Percentiles rank a stretch among this genome's conserved stretches.
Evolutionary conservation across 2,329 filamentous ascomycete species (phyloP).

Genomic region (Penicillium sp.): DNA sequence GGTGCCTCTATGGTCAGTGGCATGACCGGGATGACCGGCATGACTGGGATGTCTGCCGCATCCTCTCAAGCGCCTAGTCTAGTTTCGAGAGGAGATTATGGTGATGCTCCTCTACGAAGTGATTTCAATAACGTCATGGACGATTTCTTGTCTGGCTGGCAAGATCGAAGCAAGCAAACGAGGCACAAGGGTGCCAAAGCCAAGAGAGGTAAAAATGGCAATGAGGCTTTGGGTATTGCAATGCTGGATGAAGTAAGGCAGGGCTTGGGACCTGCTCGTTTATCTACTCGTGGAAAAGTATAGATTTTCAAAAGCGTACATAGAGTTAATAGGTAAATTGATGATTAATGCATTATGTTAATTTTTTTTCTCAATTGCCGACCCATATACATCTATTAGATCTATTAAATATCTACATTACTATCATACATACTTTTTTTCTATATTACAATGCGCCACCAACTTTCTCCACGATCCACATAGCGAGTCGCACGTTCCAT

Average conservation of each 20-base stretch:
- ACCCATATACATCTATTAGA: background rate
- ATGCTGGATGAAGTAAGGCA: constrained; percentile 87
- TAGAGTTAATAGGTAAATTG: constrained; percentile 13
- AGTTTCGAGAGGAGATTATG: constrained; percentile 32
- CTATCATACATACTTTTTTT: background rate
- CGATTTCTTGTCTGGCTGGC: constrained; percentile 72
- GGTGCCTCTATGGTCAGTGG: constrained; percentile 42
- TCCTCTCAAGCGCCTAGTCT: constrained; percentile 60
- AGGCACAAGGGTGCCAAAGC: constrained; percentile 44
- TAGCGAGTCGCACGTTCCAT: constrained; percentile 77
- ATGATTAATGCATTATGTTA: constrained; percentile 19
- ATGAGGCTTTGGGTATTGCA: constrained; percentile 74
- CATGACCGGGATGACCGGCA: constrained; percentile 36
- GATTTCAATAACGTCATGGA: constrained; percentile 92
- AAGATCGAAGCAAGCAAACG: constrained; percentile 39
- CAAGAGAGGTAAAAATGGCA: constrained; percentile 72
- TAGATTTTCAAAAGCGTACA: constrained; percentile 16
- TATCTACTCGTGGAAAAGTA: constrained; percentile 40
- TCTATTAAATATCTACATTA: constrained; percentile 13
- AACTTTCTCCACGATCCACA: constrained; percentile 86
- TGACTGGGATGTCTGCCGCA: constrained; percentile 51
- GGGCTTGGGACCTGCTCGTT: constrained; percentile 70
- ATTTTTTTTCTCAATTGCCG: background rate
- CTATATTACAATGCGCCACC: constrained; percentile 72
- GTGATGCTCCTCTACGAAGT: constrained; percentile 57